Base-by-base conservation (phyloP, 73 alveolate genomes). In the Urostyla sp. region DNA sequence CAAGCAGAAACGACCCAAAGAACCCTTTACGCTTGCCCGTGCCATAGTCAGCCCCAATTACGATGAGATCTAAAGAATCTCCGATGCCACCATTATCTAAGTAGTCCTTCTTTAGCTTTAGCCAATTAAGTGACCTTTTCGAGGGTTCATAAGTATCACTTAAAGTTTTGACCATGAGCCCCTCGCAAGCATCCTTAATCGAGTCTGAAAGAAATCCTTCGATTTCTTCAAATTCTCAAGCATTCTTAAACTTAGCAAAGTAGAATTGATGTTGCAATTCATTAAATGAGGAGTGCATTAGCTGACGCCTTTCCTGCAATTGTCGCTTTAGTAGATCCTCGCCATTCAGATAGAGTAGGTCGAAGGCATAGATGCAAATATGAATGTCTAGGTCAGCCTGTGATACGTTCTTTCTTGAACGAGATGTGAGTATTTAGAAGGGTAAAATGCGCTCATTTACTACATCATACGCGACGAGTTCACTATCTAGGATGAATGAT, bases 21-120 rank as follows among this genome's bases (percentile, higher is more conserved):
- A 92, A 74, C 21, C 99, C 99, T 43, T 97, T 87, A 75, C 99
- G 93, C 92, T 98, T 98, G n/a, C 99, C 99, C 80, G 93, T 92
- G 36, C 99, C 99, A 72, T 76, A 92, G 61, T 90, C 94, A 27
- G 99, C 99, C 23, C 99, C 99, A 4, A 98, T 95, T 18, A 98
- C 99, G n/a, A 98, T 99, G 60, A 98, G 91, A 75, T 98, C 99
- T 46, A 98, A 90, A 52, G 98, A 85, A 89, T 98, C 99, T 0
- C 99, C 98, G 57, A 97, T 78, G 7, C 30, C 60, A 1, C 98
- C 98, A 21, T 94, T 94, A 67, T 95, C 98, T 67, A 96, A 56
- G 80, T 94, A 95, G 84, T 97, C 99, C 87, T 98, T 98, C 90
- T 98, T 98, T 60, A 98, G 92, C 88, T 98, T 98, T 38, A 98